These are phyloP conservation scores for Pythium apleroticum DNA, from an alignment of 352 stramenopile genomes.

Conservation along the genomic window DNA sequence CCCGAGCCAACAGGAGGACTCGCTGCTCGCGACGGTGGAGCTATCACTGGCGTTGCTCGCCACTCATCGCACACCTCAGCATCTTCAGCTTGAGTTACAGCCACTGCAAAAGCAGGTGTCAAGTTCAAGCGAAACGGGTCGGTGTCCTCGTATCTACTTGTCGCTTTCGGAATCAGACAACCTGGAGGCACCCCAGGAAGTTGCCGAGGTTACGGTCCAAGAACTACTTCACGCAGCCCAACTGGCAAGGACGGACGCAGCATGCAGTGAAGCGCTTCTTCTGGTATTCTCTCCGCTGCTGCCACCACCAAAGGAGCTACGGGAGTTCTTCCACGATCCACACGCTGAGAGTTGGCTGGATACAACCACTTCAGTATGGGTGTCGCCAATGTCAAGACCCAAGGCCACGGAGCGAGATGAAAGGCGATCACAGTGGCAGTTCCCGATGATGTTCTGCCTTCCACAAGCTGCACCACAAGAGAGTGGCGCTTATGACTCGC, in stretches of 20 bases:
- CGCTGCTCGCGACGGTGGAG: conserved; percentile 25
- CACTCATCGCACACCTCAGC: neutral
- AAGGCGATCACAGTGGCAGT: conserved; percentile 10
- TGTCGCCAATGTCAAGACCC: conserved; percentile 12
- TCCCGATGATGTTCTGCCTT: conserved; percentile 4
- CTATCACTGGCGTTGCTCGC: conserved; percentile 15
- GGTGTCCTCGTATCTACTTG: conserved; percentile 1
- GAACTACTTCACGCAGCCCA: neutral
- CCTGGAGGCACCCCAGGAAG: conserved; percentile 1
- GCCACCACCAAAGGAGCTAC: neutral
- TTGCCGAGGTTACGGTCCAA: conserved; percentile 17
- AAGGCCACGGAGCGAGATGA: conserved; percentile 3
- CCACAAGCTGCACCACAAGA: neutral
- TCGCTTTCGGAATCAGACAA: conserved; percentile 12
- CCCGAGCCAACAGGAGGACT: conserved; percentile 64
- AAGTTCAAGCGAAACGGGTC: neutral
- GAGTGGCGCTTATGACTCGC: neutral
- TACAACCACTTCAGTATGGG: neutral
- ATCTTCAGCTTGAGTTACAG: conserved; percentile 15
- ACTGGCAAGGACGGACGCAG: neutral
- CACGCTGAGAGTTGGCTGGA: neutral
- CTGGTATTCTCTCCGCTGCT: neutral
- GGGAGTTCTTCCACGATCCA: neutral
- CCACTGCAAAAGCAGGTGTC: neutral
- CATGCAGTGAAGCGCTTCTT: neutral